Conservation (phyloP, 176 grass and related monocot species). For the Oryza rufipogon region DNA sequence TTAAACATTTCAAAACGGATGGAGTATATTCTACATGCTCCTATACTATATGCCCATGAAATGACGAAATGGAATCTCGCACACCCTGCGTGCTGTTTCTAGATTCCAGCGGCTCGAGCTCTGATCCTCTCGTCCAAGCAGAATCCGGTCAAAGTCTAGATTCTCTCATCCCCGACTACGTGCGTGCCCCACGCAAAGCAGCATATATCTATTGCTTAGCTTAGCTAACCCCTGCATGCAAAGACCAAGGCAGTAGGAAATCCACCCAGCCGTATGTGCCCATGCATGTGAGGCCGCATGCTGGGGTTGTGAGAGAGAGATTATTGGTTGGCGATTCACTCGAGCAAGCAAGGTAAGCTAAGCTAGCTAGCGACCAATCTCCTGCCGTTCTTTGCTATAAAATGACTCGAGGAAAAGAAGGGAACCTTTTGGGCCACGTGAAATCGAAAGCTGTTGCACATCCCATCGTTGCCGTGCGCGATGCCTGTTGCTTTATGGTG, state of each 20-base stretch:
- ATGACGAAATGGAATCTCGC: constrained; percentile 38
- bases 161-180: constrained; percentile 8
- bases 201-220: neutral
- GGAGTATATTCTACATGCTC: neutral
- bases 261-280: no score
- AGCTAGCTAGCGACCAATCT: constrained; percentile 21
- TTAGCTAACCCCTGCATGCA: neutral
- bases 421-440: constrained; percentile 53
- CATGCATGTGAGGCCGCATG: constrained; percentile 13
- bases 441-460: constrained; percentile 43
- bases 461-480: neutral
- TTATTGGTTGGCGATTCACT: constrained; percentile 20
- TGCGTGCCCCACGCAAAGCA: neutral
- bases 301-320: neutral
- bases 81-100: constrained; percentile 5
- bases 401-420: constrained; percentile 47
- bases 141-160: constrained; percentile 55
- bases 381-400: constrained; percentile 38
- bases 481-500: constrained; percentile 5
- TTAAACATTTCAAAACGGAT: no score
- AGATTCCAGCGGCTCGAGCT: constrained; percentile 24
- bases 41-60: neutral
- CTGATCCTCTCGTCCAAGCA: neutral
- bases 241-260: neutral
- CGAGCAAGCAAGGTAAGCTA: neutral